Percentiles rank a stretch among this genome's conserved stretches.
Evolutionary conservation across 305 asterid species (phyloP).

Genomic region (Solanum chacoense): DNA sequence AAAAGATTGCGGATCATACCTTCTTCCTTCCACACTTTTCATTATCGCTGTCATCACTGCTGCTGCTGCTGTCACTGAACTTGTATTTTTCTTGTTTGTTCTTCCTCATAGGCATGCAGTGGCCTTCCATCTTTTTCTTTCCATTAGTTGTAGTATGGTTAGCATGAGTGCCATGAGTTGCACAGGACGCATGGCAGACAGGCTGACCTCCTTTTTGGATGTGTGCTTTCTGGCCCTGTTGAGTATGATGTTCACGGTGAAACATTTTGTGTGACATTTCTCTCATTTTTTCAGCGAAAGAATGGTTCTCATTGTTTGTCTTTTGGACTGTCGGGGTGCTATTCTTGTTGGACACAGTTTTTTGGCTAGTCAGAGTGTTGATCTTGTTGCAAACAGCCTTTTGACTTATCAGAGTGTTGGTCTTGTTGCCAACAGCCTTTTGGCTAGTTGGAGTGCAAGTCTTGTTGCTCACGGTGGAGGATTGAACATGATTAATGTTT

Average conservation of each 20-base stretch:
- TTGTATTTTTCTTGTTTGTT: not conserved
- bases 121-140: conserved; percentile 7
- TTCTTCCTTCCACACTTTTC: conserved; percentile 7
- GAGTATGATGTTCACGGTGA: conserved; percentile 5
- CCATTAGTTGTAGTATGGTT: not conserved
- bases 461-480: not conserved
- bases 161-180: not conserved
- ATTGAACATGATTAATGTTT: not conserved
- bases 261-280: conserved; percentile 7
- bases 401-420: not conserved
- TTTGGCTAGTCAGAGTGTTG: not conserved
- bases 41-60: conserved; percentile 6
- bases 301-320: conserved; percentile 1
- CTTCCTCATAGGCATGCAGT: conserved; percentile 7
- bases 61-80: conserved; percentile 6
- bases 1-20: not conserved
- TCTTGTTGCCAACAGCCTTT: not conserved
- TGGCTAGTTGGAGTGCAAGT: not conserved
- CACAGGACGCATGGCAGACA: conserved; percentile 1
- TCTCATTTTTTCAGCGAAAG: conserved; percentile 3
- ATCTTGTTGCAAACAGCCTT: not conserved
- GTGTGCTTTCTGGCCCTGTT: not conserved
- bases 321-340: not conserved
- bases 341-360: not conserved
- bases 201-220: not conserved